A percentile compares a stretch with the other conserved stretches of the same genome.
phyloP scores from a whole-genome alignment of 331 rosid genomes.

The Stylosanthes scabra region DNA sequence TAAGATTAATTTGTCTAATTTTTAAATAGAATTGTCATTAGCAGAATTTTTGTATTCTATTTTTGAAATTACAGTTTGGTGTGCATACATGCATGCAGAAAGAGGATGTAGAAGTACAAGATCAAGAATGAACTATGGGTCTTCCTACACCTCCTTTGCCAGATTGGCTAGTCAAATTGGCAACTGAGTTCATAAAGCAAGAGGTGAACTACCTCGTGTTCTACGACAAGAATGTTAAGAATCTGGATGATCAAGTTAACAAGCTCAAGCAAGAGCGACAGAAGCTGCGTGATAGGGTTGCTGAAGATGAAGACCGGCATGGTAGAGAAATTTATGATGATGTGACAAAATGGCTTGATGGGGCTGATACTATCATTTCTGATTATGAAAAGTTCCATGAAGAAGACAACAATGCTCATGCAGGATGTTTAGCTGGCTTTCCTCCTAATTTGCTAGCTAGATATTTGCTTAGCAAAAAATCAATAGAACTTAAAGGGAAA shows the following conservation, averaged over 20 bases:
- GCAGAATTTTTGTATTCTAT: too few relatives aligned
- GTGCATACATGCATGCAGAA: too few relatives aligned
- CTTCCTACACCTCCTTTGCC: neutral
- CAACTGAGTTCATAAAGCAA: neutral
- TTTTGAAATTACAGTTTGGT: too few relatives aligned
- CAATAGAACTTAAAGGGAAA: neutral
- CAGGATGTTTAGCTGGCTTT: neutral
- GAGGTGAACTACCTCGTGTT: neutral
- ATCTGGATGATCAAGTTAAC: neutral
- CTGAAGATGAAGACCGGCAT: conserved; percentile 3
- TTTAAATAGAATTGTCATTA: too few relatives aligned
- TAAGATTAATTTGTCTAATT: too few relatives aligned
- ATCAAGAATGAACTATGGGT: too few relatives aligned
- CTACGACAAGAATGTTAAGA: neutral
- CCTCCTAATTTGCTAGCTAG: conserved; percentile 12
- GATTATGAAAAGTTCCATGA: neutral
- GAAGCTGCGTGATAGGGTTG: neutral
- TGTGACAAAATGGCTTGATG: neutral
- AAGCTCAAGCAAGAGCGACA: neutral
- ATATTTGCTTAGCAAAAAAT: neutral
- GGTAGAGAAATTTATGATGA: neutral
- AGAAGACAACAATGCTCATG: neutral
- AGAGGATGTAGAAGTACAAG: too few relatives aligned
- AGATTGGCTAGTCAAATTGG: neutral
- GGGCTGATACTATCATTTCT: neutral